phyloP scores from a whole-genome alignment of 169 alveolate species.

The Miamiensis avidus region DNA sequence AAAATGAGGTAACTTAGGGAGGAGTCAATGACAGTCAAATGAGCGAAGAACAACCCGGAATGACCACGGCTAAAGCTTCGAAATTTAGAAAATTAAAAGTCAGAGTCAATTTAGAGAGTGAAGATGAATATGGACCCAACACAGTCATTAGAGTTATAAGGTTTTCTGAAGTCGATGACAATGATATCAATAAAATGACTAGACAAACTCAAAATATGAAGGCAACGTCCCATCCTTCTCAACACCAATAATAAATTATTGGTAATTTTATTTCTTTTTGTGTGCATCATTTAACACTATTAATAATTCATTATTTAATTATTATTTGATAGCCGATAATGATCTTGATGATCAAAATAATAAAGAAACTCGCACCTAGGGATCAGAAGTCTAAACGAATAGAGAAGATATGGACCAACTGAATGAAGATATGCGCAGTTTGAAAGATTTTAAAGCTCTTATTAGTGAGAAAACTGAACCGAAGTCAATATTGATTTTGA shows the following conservation, averaged over 20 bases:
- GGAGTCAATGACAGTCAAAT: not conserved
- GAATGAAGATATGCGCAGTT: slow-evolving; percentile 39
- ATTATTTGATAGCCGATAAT: slow-evolving; percentile 9
- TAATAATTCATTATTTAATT: slow-evolving; percentile 11
- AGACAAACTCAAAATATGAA: not conserved
- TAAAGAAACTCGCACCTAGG: slow-evolving; percentile 14
- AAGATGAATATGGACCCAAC: not conserved
- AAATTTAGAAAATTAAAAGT: slow-evolving; percentile 16
- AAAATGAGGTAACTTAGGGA: not conserved
- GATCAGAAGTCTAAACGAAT: slow-evolving; percentile 14
- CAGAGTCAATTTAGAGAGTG: not conserved
- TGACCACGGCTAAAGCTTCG: no score
- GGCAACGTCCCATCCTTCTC: no score
- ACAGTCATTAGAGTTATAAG: not conserved
- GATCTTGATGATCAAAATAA: slow-evolving; percentile 28
- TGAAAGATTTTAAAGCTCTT: slow-evolving; percentile 45
- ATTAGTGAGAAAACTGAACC: slow-evolving; percentile 48
- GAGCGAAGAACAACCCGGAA: not conserved
- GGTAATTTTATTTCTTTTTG: not conserved
- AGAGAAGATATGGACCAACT: slow-evolving; percentile 15
- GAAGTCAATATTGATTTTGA: slow-evolving; percentile 29
- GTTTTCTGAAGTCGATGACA: slow-evolving; percentile 11
- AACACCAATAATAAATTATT: no score
- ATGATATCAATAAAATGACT: not conserved
- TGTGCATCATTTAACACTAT: slow-evolving; percentile 4